Conservation (phyloP, 2,329 filamentous ascomycete species). For the Pseudofabraea citricarpa region DNA sequence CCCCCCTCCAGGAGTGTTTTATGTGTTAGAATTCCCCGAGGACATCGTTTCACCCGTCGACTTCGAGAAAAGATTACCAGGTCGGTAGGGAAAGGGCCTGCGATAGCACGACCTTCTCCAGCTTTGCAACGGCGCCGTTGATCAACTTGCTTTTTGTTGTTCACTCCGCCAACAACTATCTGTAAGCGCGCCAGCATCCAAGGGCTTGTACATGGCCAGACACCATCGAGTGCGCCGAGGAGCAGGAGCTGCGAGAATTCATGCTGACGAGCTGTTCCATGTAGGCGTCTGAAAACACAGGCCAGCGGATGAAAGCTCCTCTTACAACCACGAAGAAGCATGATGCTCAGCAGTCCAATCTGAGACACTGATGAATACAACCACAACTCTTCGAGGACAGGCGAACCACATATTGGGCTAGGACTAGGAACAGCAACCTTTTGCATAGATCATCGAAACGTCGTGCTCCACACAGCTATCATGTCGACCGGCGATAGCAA, state of each 20-base stretch:
- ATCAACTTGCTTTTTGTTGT: too few species aligned
- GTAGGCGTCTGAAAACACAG: constrained; percentile 12
- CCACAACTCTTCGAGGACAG: constrained; percentile 15
- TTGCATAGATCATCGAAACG: constrained; percentile 16
- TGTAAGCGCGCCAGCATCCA: constrained; percentile 7
- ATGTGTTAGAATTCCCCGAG: constrained; percentile 9
- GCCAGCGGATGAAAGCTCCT: constrained; percentile 2
- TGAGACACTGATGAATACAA: constrained; percentile 23
- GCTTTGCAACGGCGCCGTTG: too few species aligned
- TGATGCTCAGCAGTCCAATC: constrained; percentile 19
- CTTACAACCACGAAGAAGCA: constrained; percentile 18
- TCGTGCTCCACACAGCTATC: constrained; percentile 8
- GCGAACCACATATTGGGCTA: constrained; percentile 13
- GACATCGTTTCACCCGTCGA: constrained; percentile 17
- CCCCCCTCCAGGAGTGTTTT: constrained; percentile 10
- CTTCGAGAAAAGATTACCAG: constrained; percentile 3
- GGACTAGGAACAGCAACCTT: constrained; percentile 10
- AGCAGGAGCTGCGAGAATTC: constrained; percentile 16
- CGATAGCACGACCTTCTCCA: constrained; percentile 18
- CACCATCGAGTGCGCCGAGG: too few species aligned
- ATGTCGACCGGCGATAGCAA: constrained; percentile 66
- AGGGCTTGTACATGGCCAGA: background rate
- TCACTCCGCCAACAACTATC: constrained; percentile 10
- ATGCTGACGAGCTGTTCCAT: constrained; percentile 17
- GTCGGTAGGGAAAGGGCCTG: constrained; percentile 9